Base-by-base conservation (phyloP, 78 protist species). In the Emiliania huxleyi region DNA sequence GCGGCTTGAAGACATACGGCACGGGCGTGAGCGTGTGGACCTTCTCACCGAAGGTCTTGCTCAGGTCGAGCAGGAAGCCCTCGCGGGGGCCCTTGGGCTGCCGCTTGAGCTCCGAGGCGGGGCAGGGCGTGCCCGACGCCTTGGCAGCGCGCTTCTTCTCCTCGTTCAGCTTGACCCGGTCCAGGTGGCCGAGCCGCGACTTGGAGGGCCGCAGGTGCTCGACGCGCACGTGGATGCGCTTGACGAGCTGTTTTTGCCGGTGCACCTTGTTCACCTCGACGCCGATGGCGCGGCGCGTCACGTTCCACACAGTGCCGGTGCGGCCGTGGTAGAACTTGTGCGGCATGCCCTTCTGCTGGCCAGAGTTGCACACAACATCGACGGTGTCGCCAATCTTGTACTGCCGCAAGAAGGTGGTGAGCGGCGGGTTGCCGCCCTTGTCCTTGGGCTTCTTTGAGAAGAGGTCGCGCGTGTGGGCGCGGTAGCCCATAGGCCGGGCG, bases 251-350 rank as follows among this genome's bases (percentile, higher is more conserved):
- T 81, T 99, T 95, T 94, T 95, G 94, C 52, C 98, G 94, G 94
- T 93, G 89, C 22, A 48, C 45, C 94, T 92, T 92, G 94, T 92
- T 92, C 93, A 99, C 93, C 96, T 96, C 96, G 46, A 99, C 99
- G 95, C 99, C 99, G 75, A 99, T 91, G 46, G 99, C 99, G 43
- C 98, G 95, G 87, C 96, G 96, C 90, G 99, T 96, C 77, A 99
- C 98, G 97, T 99, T 98, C 99, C 98, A 99, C 69, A 99, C 98
- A 84, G 93, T 71, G 87, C 99, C 99, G 0, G 99, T 99, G 92
- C 95, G 96, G 88, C 99, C 99, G 95, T 99, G 99, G 99, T 99
- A 99, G 98, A 93, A 97, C 97, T 98, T 99, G 99, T 98, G 97
- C 91, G 99, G 99, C 99, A 99, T 98, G 77, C 99, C 99, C 96